phyloP scores from a whole-genome alignment of 805 yeast species.

The Candida boidinii region DNA sequence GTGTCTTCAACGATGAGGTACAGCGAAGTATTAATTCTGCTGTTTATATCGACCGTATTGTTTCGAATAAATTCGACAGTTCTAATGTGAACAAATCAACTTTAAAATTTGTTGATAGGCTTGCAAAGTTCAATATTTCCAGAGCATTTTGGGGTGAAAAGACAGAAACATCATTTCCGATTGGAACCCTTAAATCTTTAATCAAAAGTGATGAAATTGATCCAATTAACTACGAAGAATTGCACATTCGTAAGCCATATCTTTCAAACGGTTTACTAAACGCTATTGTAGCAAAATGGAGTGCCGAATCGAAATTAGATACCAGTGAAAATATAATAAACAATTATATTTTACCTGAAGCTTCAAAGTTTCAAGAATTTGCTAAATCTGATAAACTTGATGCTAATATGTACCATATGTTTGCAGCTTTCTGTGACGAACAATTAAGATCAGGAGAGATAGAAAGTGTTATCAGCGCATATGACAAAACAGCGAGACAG shows the following conservation, averaged over 20 bases:
- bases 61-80: constrained; percentile 13
- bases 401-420: constrained; percentile 43
- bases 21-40: constrained; percentile 48
- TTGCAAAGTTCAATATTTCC: constrained; percentile 43
- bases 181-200: constrained; percentile 39
- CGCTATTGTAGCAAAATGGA: constrained; percentile 55
- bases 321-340: constrained; percentile 49
- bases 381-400: constrained; percentile 12
- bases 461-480: constrained; percentile 34
- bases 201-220: constrained; percentile 5
- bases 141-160: constrained; percentile 58
- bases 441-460: constrained; percentile 42
- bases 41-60: constrained; percentile 32
- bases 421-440: constrained; percentile 68
- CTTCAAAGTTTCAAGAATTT: constrained; percentile 10
- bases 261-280: constrained; percentile 10
- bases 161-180: constrained; percentile 43
- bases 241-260: constrained; percentile 2
- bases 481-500: constrained; percentile 25
- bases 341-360: constrained; percentile 44
- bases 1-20: constrained; percentile 27
- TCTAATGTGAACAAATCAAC: constrained; percentile 4
- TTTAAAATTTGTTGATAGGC: constrained; percentile 6
- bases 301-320: constrained; percentile 61
- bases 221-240: constrained; percentile 1